These are phyloP conservation scores for Scedosporium minutisporum DNA, from an alignment of 2,329 filamentous ascomycete species.

Conservation along the genomic window DNA sequence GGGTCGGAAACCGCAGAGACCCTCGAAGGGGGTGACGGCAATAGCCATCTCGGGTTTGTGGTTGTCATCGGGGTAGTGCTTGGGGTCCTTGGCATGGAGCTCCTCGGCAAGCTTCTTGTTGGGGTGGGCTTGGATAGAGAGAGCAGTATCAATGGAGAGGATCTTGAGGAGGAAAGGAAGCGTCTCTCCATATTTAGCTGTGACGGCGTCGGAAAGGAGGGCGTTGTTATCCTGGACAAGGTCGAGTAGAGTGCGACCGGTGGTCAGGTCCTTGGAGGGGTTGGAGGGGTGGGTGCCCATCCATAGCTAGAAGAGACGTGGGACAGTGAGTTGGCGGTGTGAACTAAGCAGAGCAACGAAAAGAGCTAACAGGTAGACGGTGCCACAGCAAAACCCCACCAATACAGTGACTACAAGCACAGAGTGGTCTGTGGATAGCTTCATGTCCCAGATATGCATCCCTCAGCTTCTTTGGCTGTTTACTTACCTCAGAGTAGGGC, in stretches of 20 bases:
- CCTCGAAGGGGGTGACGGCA: constrained; percentile 91
- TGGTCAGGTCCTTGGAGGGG: constrained; percentile 79
- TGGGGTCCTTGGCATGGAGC: constrained; percentile 74
- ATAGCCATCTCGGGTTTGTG: constrained; percentile 99
- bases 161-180: constrained; percentile 98
- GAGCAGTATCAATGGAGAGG: constrained; percentile 85
- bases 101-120: constrained; percentile 87
- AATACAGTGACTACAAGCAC: neutral
- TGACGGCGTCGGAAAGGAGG: constrained; percentile 65
- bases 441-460: neutral
- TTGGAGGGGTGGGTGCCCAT: constrained; percentile 98
- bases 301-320: constrained; percentile 60
- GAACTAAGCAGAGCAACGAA: constrained; percentile 13
- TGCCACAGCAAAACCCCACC: neutral
- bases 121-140: constrained; percentile 94
- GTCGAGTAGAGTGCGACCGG: constrained; percentile 77
- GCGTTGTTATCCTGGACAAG: constrained; percentile 79
- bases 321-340: neutral
- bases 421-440: neutral
- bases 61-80: constrained; percentile 98
- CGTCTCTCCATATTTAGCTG: constrained; percentile 66
- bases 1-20: constrained; percentile 89
- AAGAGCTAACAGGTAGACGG: neutral
- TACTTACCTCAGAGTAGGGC: constrained; percentile 80
- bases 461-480: neutral